Evolutionary conservation across 108 stramenopile species (phyloP).

Genomic region (Cyclostephanos invisitatus): DNA sequence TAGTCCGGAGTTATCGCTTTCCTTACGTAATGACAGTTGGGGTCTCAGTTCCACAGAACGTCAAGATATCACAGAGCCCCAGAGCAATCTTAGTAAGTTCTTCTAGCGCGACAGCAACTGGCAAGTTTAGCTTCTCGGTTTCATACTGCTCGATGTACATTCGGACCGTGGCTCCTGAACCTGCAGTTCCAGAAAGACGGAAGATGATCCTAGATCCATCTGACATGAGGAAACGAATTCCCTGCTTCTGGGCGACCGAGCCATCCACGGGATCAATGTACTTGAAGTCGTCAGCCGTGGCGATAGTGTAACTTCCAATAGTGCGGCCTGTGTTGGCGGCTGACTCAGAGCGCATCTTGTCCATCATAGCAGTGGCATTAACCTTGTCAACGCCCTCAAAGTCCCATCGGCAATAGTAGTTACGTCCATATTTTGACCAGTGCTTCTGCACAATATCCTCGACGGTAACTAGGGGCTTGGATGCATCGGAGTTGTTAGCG

Average conservation of each 20-base stretch:
- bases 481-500: slow-evolving; percentile 73
- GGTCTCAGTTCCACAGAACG: slow-evolving; percentile 90
- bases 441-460: slow-evolving; percentile 95
- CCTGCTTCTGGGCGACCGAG: slow-evolving; percentile 88
- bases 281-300: slow-evolving; percentile 93
- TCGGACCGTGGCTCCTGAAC: slow-evolving; percentile 98
- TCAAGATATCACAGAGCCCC: slow-evolving; percentile 85
- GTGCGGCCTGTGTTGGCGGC: slow-evolving; percentile 71
- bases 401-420: slow-evolving; percentile 99
- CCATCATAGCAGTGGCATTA: slow-evolving; percentile 91
- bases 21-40: slow-evolving; percentile 99
- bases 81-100: slow-evolving; percentile 90
- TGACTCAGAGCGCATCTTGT: slow-evolving; percentile 85
- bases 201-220: slow-evolving; percentile 97
- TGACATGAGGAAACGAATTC: slow-evolving; percentile 92
- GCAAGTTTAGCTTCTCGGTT: slow-evolving; percentile 71
- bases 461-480: slow-evolving; percentile 89
- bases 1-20: neutral
- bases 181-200: slow-evolving; percentile 98
- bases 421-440: slow-evolving; percentile 96
- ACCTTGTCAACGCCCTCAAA: slow-evolving; percentile 94
- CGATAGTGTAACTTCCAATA: slow-evolving; percentile 84
- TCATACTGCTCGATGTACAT: slow-evolving; percentile 99
- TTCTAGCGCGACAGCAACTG: slow-evolving; percentile 79
- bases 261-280: slow-evolving; percentile 98